Conservation (phyloP, 1,284 basidiomycete species). For the Wallemia ichthyophaga region DNA sequence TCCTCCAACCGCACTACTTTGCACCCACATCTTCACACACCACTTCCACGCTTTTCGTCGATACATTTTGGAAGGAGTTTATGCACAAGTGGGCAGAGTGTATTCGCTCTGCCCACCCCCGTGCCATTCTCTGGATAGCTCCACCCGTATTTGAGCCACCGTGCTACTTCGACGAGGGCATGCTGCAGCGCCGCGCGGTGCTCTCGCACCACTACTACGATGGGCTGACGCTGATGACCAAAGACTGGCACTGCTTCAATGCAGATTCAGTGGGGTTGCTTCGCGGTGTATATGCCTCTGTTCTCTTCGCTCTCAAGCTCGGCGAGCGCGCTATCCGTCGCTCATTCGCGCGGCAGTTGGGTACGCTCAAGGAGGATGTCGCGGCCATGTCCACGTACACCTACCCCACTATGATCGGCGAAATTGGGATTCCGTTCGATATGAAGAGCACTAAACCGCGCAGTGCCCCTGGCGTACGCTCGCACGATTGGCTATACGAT, state of each 20-base stretch:
- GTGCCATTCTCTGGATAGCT: slow-evolving; percentile 69
- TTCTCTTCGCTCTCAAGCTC: slow-evolving; percentile 25
- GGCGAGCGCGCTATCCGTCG: slow-evolving; percentile 56
- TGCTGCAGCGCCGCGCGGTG: slow-evolving; percentile 35
- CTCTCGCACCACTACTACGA: slow-evolving; percentile 84
- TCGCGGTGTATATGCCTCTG: slow-evolving; percentile 47
- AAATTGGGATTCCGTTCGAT: slow-evolving; percentile 82
- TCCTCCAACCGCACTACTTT: slow-evolving; percentile 60
- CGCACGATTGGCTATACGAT: background rate
- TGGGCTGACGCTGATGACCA: slow-evolving; percentile 40
- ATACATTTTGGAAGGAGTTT: slow-evolving; percentile 58
- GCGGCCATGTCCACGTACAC: slow-evolving; percentile 25
- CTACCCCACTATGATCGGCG: slow-evolving; percentile 77
- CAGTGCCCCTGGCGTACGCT: slow-evolving; percentile 10
- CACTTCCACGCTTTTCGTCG: slow-evolving; percentile 29
- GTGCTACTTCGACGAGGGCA: slow-evolving; percentile 19
- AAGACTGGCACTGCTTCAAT: slow-evolving; percentile 91
- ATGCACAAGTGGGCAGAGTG: slow-evolving; percentile 31
- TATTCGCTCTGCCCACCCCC: slow-evolving; percentile 42
- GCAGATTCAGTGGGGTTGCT: slow-evolving; percentile 32
- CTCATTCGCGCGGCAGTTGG: slow-evolving; percentile 55
- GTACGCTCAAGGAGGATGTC: slow-evolving; percentile 41
- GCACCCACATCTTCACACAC: too few species aligned
- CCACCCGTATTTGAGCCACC: slow-evolving; percentile 71
- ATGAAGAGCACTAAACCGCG: slow-evolving; percentile 60